A percentile compares a stretch with the other conserved stretches of the same genome.
Conservation (phyloP, 371 early-diverging fungal species). For the Mortierella sp. region DNA sequence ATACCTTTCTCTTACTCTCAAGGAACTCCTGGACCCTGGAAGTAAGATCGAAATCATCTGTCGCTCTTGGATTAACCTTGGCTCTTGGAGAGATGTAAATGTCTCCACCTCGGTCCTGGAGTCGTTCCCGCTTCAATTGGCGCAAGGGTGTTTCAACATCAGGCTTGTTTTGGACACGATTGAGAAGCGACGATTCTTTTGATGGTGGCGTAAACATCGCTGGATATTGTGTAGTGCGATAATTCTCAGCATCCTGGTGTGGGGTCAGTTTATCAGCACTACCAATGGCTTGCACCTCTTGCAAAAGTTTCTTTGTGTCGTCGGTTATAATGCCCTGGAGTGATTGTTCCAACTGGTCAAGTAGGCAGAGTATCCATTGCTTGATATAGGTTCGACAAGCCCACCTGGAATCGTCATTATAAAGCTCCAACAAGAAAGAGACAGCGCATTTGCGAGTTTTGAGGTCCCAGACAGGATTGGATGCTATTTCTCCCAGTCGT, state of each 20-base stretch:
- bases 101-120: no score
- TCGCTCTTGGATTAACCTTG: no score
- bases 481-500: neutral
- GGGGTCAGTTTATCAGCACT: no score
- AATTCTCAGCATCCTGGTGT: neutral
- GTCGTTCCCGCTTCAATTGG: no score
- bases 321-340: neutral
- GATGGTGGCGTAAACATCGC: neutral
- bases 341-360: neutral
- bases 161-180: neutral
- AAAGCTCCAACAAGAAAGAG: slow-evolving; percentile 1
- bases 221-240: neutral
- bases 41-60: no score
- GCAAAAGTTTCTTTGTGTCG: neutral
- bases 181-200: neutral
- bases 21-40: neutral
- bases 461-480: neutral
- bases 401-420: neutral
- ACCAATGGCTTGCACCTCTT: neutral
- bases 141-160: no score
- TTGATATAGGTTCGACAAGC: neutral
- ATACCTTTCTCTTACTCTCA: slow-evolving; percentile 4
- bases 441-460: neutral
- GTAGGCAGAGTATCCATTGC: slow-evolving; percentile 5
- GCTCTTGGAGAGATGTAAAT: no score